Evolutionary conservation across 129 eudicot genomes (phyloP).

Genomic region (Helichrysum umbraculigerum): DNA sequence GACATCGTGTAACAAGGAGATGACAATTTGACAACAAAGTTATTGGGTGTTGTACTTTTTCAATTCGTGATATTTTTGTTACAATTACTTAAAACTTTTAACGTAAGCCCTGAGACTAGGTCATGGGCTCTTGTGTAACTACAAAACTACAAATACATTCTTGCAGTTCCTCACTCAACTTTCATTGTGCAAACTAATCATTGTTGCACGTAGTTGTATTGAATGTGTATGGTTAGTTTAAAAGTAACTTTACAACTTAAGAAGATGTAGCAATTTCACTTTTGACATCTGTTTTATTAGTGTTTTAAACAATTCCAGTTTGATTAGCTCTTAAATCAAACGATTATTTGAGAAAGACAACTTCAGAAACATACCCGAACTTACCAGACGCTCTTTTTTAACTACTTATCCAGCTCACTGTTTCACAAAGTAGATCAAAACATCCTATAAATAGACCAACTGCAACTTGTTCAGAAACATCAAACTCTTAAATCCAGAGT

Average conservation of each 20-base stretch:
- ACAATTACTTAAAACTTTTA: background rate
- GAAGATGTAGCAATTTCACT: background rate
- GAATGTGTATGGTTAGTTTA: background rate
- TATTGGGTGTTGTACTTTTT: conserved; percentile 11
- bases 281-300: background rate
- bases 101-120: background rate
- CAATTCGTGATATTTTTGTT: background rate
- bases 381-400: no score
- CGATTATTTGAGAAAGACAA: no score
- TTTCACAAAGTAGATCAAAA: no score
- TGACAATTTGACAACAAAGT: conserved; percentile 26
- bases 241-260: background rate
- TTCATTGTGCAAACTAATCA: background rate
- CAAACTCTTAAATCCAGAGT: background rate
- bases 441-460: no score
- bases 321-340: no score
- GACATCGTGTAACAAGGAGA: conserved; percentile 84
- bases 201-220: no score
- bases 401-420: background rate
- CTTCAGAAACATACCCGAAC: background rate
- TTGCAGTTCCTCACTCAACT: background rate
- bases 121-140: background rate
- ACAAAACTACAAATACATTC: no score
- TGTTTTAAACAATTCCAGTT: no score
- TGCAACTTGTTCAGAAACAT: background rate